phyloP scores from a whole-genome alignment of 805 yeast genomes.

The Barnettozyma wickerhamii region DNA sequence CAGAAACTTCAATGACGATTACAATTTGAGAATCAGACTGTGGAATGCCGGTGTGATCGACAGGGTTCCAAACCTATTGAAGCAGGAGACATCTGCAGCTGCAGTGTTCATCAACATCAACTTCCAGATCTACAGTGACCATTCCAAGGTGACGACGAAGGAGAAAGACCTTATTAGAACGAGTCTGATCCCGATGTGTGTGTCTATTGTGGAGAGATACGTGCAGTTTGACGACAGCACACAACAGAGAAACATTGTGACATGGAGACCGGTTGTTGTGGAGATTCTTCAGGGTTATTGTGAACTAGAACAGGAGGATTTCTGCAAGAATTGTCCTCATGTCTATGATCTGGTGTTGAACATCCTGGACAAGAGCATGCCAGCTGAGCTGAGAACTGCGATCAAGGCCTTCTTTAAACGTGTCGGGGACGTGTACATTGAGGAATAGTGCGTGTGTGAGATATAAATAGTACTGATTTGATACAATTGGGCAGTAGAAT shows the following conservation, averaged over 20 bases:
- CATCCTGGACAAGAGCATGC: constrained; percentile 56
- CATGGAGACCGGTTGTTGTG: constrained; percentile 91
- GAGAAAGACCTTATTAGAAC: constrained; percentile 48
- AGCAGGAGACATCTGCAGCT: constrained; percentile 88
- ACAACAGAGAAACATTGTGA: constrained; percentile 74
- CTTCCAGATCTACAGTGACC: constrained; percentile 74
- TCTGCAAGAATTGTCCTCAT: constrained; percentile 49
- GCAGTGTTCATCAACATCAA: constrained; percentile 80
- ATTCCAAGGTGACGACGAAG: constrained; percentile 42
- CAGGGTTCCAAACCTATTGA: constrained; percentile 83
- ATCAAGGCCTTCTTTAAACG: constrained; percentile 54
- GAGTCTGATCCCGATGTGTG: constrained; percentile 63
- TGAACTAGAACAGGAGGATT: constrained; percentile 72
- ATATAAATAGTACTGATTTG: neutral
- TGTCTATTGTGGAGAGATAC: constrained; percentile 64
- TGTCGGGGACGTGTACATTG: constrained; percentile 46
- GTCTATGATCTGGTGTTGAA: constrained; percentile 57
- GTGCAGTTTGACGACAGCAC: constrained; percentile 64
- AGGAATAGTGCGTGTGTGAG: constrained; percentile 11
- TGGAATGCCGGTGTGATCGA: constrained; percentile 93
- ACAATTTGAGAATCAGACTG: constrained; percentile 78
- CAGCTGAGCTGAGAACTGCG: constrained; percentile 57
- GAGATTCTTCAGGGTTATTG: constrained; percentile 81
- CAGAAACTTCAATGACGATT: constrained; percentile 81
- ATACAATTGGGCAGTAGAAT: neutral